A percentile compares a stretch with the other conserved stretches of the same genome.
Evolutionary conservation across 1,139 yeast species (phyloP).

Genomic region (Candida mesenterica): DNA sequence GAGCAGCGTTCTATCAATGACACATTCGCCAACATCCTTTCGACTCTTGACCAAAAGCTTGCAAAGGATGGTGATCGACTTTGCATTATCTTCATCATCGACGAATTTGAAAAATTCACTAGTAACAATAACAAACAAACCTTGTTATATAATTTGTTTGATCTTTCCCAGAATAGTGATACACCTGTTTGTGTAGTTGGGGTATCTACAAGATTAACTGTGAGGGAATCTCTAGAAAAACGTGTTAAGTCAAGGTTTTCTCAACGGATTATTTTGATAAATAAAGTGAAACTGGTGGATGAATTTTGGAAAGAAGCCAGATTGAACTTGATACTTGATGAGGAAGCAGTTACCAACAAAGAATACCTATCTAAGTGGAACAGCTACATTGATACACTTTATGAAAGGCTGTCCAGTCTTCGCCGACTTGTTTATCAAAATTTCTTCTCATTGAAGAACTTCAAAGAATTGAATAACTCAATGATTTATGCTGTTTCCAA

Average conservation of each 20-base stretch:
- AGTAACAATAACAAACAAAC: conserved; percentile 68
- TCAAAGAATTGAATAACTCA: conserved; percentile 52
- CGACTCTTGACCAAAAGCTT: conserved; percentile 28
- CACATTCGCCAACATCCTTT: conserved; percentile 40
- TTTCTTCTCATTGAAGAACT: conserved; percentile 60
- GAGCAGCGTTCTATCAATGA: conserved; percentile 42
- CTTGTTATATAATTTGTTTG: conserved; percentile 80
- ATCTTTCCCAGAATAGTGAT: conserved; percentile 70
- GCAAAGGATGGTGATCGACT: conserved; percentile 23
- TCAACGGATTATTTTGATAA: conserved; percentile 66
- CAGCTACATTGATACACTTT: conserved; percentile 31
- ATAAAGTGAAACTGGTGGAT: conserved; percentile 46
- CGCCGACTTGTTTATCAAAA: conserved; percentile 36
- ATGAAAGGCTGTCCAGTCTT: conserved; percentile 12
- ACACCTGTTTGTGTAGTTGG: conserved; percentile 86
- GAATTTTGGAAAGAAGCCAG: conserved; percentile 41
- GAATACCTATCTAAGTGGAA: conserved; percentile 52
- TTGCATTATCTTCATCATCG: conserved; percentile 75
- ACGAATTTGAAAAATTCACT: conserved; percentile 81
- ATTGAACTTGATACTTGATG: conserved; percentile 26
- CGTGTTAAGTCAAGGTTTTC: conserved; percentile 89
- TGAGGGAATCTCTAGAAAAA: conserved; percentile 81
- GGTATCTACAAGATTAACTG: conserved; percentile 67
- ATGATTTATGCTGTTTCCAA: conserved; percentile 48
- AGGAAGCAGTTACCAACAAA: conserved; percentile 15